Conservation (phyloP, 257 asterid genomes). For the Paulownia fortunei region DNA sequence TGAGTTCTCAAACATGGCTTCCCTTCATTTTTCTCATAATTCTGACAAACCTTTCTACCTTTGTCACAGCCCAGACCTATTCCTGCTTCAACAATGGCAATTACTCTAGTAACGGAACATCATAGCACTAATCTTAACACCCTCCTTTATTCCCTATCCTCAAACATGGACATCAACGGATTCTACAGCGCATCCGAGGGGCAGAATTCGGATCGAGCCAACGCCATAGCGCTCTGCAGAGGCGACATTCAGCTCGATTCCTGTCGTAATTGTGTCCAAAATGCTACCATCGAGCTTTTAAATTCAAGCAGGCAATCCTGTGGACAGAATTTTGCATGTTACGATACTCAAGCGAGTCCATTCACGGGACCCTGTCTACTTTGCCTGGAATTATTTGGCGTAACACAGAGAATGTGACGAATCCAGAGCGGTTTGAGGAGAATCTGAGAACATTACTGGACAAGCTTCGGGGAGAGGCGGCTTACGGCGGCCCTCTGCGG, state of each 20-base stretch:
- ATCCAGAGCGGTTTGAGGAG: background rate
- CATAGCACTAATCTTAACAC: background rate
- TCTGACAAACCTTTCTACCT: background rate
- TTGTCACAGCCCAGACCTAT: background rate
- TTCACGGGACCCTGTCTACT: background rate
- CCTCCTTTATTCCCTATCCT: background rate
- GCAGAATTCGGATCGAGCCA: background rate
- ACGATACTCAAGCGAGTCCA: slow-evolving; percentile 21
- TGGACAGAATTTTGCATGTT: background rate
- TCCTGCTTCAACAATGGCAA: background rate
- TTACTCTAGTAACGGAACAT: slow-evolving; percentile 18
- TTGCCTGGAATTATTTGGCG: background rate
- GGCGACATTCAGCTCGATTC: slow-evolving; percentile 1
- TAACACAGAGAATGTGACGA: background rate
- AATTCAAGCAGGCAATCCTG: background rate
- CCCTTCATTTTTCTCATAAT: background rate
- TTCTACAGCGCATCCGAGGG: slow-evolving; percentile 19
- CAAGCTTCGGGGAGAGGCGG: slow-evolving; percentile 5
- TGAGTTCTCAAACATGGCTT: background rate
- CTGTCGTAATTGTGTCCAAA: slow-evolving; percentile 17
- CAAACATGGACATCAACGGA: background rate
- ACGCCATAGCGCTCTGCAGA: slow-evolving; percentile 28
- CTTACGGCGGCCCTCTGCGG: slow-evolving; percentile 9
- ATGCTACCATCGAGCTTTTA: background rate
- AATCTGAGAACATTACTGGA: background rate